Base-by-base conservation (phyloP, 2,329 filamentous ascomycete genomes). In the Tolypocladium capitatum region DNA sequence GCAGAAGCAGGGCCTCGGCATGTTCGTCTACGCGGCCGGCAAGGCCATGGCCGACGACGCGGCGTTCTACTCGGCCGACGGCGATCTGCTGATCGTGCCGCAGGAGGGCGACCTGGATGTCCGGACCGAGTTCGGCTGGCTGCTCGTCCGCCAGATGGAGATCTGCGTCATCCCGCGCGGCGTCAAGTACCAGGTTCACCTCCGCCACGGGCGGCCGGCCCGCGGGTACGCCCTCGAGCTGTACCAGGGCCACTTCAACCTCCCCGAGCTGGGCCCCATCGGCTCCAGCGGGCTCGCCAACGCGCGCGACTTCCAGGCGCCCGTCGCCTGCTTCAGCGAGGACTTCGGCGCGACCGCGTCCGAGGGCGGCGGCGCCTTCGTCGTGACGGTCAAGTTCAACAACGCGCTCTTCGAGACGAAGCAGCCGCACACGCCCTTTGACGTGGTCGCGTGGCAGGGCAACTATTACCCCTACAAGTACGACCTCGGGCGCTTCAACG, bases 1-100 rank as follows among this genome's bases (percentile, higher is more conserved):
- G 0, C 74, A 84, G 63, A 94, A 94, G 67, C 72, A 77, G 18
- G 89, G 89, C 0, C 57, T 94, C 38, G 88, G 85, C 21, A 88
- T 92, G 51, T 82, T 85, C 63, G 78, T 92, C 48, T 94, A 86
- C 60, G 83, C 84, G 1, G 86, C 84, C 0, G 86, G 85, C 20
- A 82, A 78, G 61, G 80, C 82, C 59, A 94, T 95, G 89, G 72
- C 73, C 44, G 67, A 73, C n/a, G 76, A 77, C 35, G 73, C 83
- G 45, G 86, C 86, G 0, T 94, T 90, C 63, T 94, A 91, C 71
- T 90, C 84, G 4, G 83, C 87, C 0, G 86, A 91, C 59, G 86
- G 86, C 13, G 86, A 91, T 61, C 76, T 87, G 56, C 65, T 90
- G 48, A 81, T 91, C 52, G 83, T 91, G 14, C 74, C 83, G 2